These are phyloP conservation scores for Penicillium decumbens DNA, from an alignment of 2,329 filamentous ascomycete genomes.

Conservation along the genomic window DNA sequence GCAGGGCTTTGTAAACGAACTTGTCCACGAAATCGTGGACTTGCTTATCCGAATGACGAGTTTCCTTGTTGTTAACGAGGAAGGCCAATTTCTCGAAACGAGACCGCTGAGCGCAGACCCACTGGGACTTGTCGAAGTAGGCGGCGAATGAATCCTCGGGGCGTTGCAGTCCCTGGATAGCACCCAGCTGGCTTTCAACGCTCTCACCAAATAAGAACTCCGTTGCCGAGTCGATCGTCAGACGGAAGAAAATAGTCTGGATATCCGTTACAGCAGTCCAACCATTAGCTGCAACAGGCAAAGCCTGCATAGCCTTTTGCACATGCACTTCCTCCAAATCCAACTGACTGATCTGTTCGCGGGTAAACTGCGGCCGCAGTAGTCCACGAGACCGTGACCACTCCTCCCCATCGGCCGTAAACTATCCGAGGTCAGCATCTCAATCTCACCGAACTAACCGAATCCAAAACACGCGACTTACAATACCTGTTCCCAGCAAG, in stretches of 20 bases:
- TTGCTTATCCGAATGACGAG: slow-evolving; percentile 31
- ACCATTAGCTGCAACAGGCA: slow-evolving; percentile 53
- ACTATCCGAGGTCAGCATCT: slow-evolving; percentile 15
- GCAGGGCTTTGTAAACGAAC: slow-evolving; percentile 43
- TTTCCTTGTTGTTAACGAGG: slow-evolving; percentile 31
- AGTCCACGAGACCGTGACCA: slow-evolving; percentile 80
- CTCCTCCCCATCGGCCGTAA: slow-evolving; percentile 66
- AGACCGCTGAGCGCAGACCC: slow-evolving; percentile 25
- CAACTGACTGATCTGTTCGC: slow-evolving; percentile 76
- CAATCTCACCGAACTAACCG: background rate
- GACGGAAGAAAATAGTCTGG: slow-evolving; percentile 74
- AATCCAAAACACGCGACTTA: slow-evolving; percentile 18
- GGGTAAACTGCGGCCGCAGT: slow-evolving; percentile 80
- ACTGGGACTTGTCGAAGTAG: slow-evolving; percentile 36
- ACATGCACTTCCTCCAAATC: slow-evolving; percentile 77
- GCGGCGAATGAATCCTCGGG: slow-evolving; percentile 43
- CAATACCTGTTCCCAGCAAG: slow-evolving; percentile 45
- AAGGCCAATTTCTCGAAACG: slow-evolving; percentile 27
- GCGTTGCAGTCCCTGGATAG: slow-evolving; percentile 44
- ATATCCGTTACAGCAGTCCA: slow-evolving; percentile 59
- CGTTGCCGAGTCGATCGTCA: slow-evolving; percentile 78
- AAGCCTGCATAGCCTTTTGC: slow-evolving; percentile 64
- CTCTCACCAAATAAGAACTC: slow-evolving; percentile 79
- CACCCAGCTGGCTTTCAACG: slow-evolving; percentile 52
- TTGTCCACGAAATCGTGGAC: slow-evolving; percentile 45